Evolutionary conservation across 768 basidiomycete species (phyloP).

Genomic region (Albatrellus ellisii): DNA sequence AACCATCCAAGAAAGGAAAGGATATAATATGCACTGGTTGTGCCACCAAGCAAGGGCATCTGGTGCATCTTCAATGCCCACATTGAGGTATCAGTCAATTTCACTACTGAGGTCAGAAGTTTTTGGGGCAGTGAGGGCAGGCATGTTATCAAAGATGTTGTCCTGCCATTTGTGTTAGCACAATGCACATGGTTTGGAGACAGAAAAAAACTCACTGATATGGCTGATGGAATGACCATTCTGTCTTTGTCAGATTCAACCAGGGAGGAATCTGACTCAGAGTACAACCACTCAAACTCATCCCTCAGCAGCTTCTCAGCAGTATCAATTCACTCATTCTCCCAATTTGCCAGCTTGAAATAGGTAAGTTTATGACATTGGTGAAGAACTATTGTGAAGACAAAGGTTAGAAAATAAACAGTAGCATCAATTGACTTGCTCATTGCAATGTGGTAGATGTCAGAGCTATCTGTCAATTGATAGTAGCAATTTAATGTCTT

Average conservation of each 20-base stretch:
- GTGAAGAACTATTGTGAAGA: not conserved
- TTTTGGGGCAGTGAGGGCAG: not conserved
- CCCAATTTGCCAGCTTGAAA: not conserved
- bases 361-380: not conserved
- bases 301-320: no score
- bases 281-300: no score
- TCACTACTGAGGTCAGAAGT: not conserved
- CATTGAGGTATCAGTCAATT: not conserved
- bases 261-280: no score
- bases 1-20: not conserved
- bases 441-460: constrained; percentile 19
- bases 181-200: no score
- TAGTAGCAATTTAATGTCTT: constrained; percentile 18
- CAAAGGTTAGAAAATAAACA: not conserved
- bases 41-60: not conserved
- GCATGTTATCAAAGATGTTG: not conserved
- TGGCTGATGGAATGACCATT: no score
- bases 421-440: constrained; percentile 8
- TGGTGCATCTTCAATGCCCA: not conserved
- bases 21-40: not conserved
- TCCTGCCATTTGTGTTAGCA: not conserved
- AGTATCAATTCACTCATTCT: not conserved
- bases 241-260: not conserved
- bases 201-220: no score
- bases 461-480: constrained; percentile 14